Conservation (phyloP, 495 filamentous ascomycete genomes). For the Penicillium samsonianum region DNA sequence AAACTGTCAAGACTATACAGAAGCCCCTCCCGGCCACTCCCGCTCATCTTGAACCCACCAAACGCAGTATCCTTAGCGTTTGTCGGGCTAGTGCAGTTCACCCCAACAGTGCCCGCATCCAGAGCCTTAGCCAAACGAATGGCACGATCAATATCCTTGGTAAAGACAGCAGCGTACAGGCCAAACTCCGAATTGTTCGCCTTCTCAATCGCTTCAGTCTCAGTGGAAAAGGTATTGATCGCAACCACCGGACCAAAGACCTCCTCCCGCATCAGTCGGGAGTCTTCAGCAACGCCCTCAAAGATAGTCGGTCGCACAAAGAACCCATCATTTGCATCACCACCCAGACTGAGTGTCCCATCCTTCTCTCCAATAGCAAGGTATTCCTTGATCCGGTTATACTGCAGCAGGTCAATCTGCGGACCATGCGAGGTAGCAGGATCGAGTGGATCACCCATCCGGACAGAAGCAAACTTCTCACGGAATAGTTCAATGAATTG, state of each 20-base stretch:
- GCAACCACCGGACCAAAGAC: constrained; percentile 89
- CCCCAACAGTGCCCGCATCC: constrained; percentile 70
- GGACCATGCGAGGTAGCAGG: constrained; percentile 76
- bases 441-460: constrained; percentile 76
- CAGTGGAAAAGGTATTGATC: constrained; percentile 75
- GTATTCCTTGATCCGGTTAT: constrained; percentile 74
- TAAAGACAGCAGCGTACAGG: constrained; percentile 80
- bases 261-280: constrained; percentile 67
- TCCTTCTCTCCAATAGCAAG: constrained; percentile 74
- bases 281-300: constrained; percentile 62
- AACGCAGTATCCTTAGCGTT: constrained; percentile 67
- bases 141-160: constrained; percentile 64
- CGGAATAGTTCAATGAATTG: constrained; percentile 72
- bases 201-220: constrained; percentile 74
- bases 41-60: constrained; percentile 89
- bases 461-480: constrained; percentile 61
- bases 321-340: constrained; percentile 60
- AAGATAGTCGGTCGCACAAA: constrained; percentile 75
- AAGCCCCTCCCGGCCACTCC: constrained; percentile 70
- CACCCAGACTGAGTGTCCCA: constrained; percentile 70
- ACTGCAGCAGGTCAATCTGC: constrained; percentile 80
- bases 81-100: constrained; percentile 73
- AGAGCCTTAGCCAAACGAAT: constrained; percentile 35
- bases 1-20: constrained; percentile 50
- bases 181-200: constrained; percentile 87